Evolutionary conservation across 163 green algal genomes (phyloP).

Genomic region (Scenedesmus sp.): DNA sequence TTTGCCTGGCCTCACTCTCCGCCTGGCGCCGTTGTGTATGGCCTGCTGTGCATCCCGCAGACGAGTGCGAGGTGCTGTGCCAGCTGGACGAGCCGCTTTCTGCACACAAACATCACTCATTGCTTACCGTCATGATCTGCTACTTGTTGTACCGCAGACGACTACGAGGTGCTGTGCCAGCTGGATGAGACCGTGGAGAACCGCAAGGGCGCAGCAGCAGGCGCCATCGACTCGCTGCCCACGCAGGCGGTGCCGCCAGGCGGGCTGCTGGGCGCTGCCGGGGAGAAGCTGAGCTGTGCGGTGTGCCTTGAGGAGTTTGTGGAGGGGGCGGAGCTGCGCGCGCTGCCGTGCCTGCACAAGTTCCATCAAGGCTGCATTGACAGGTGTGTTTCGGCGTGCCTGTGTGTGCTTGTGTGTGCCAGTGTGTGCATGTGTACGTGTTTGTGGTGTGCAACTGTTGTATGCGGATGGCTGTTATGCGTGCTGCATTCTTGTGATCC

Average conservation of each 20-base stretch:
- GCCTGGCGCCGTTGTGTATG: no score
- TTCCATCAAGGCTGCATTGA: constrained; percentile 58
- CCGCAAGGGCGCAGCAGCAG: constrained; percentile 30
- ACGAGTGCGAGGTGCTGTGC: constrained; percentile 62
- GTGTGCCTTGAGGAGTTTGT: constrained; percentile 52
- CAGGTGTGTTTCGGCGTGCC: constrained; percentile 6
- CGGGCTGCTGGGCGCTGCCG: constrained; percentile 24
- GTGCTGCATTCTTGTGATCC: no score
- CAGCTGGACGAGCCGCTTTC: constrained; percentile 37
- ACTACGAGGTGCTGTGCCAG: constrained; percentile 63
- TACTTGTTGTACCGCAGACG: constrained; percentile 46
- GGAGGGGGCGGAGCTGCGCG: constrained; percentile 51
- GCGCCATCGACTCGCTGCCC: constrained; percentile 24
- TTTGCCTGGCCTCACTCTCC: no score
- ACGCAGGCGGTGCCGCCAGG: constrained; percentile 47
- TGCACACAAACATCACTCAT: not conserved
- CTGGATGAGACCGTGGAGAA: constrained; percentile 56
- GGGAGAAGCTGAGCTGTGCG: constrained; percentile 44
- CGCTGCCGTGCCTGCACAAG: constrained; percentile 55
- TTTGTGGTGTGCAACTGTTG: not conserved
- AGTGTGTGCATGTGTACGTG: no score
- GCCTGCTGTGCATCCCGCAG: not conserved
- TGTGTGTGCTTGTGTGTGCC: not conserved
- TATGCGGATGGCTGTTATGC: not conserved
- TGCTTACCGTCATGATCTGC: not conserved